Conservation (phyloP, 306 rosid genomes). For the Ochetophila trinervis region DNA sequence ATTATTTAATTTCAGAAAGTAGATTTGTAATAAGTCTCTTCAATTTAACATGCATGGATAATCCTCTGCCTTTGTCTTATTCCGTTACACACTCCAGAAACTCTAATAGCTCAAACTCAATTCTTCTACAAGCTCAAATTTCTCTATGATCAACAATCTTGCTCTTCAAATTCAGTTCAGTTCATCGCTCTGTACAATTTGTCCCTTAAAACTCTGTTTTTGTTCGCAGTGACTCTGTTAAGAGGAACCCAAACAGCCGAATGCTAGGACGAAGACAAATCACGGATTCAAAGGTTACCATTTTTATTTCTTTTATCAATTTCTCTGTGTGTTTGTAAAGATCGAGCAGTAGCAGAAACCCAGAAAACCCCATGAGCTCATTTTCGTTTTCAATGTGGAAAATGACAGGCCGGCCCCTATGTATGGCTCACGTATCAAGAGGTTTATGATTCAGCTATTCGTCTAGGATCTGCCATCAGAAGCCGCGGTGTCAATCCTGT, state of each 20-base stretch:
- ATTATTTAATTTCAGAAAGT: too few species aligned
- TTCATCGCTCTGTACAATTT: slow-evolving; percentile 13
- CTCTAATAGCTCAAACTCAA: neutral
- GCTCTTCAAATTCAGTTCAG: neutral
- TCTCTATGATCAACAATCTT: neutral
- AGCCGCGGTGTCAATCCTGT: slow-evolving; percentile 70
- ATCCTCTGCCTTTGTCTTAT: too few species aligned
- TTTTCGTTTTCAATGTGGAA: neutral
- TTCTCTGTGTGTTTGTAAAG: neutral
- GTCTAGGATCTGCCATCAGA: slow-evolving; percentile 66
- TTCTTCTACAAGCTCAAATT: neutral
- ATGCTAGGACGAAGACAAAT: slow-evolving; percentile 76
- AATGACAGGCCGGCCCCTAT: slow-evolving; percentile 46
- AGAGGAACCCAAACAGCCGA: slow-evolving; percentile 55
- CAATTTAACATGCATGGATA: too few species aligned
- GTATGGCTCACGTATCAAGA: slow-evolving; percentile 60
- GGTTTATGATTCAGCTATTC: slow-evolving; percentile 51
- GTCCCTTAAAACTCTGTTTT: slow-evolving; percentile 24
- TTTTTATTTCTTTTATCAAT: neutral
- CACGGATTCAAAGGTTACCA: slow-evolving; percentile 56
- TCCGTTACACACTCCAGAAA: too few species aligned
- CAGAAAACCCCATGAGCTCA: slow-evolving; percentile 12
- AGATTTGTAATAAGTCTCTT: too few species aligned
- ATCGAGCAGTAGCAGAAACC: neutral
- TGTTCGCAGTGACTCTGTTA: slow-evolving; percentile 58